A percentile compares a stretch with the other conserved stretches of the same genome.
Conservation (phyloP, 1,284 basidiomycete genomes). For the Salmacisia buchloeana region DNA sequence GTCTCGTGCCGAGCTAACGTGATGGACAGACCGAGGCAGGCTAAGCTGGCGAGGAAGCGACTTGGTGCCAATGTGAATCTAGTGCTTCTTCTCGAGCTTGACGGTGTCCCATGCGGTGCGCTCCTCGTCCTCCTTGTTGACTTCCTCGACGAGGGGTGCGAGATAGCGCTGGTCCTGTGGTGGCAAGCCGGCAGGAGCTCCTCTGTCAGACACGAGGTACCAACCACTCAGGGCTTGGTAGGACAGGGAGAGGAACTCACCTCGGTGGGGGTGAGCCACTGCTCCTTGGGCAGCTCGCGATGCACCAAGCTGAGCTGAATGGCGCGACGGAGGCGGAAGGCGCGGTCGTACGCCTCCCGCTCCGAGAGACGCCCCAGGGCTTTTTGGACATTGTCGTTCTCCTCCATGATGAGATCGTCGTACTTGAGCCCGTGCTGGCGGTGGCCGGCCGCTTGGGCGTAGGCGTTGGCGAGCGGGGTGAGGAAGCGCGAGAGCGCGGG, state of each 20-base stretch:
- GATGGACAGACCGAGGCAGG: too few species aligned
- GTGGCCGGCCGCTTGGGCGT: conserved; percentile 76
- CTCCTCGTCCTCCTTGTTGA: conserved; percentile 73
- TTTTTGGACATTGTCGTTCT: conserved; percentile 76
- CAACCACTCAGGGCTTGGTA: neutral
- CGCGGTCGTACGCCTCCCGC: conserved; percentile 80
- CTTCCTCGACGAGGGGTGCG: conserved; percentile 69
- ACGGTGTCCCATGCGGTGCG: conserved; percentile 73
- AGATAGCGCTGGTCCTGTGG: conserved; percentile 85
- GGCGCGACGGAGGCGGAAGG: conserved; percentile 80
- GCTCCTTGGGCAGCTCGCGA: conserved; percentile 72
- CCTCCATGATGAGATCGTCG: conserved; percentile 90
- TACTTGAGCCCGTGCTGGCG: conserved; percentile 84
- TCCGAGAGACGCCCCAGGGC: conserved; percentile 75
- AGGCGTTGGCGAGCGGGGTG: conserved; percentile 77
- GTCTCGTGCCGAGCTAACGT: too few species aligned
- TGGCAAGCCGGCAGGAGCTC: neutral
- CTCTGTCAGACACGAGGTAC: neutral
- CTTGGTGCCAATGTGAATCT: too few species aligned
- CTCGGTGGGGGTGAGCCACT: conserved; percentile 75
- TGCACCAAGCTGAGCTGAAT: conserved; percentile 76
- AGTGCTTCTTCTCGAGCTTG: conserved; percentile 37
- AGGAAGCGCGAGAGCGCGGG: conserved; percentile 64
- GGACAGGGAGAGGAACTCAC: conserved; percentile 54
- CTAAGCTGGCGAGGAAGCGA: too few species aligned